A percentile compares a stretch with the other conserved stretches of the same genome.
These are phyloP conservation scores for Kwoniella shivajii DNA, from an alignment of 1,284 basidiomycete genomes.

Conservation along the genomic window DNA sequence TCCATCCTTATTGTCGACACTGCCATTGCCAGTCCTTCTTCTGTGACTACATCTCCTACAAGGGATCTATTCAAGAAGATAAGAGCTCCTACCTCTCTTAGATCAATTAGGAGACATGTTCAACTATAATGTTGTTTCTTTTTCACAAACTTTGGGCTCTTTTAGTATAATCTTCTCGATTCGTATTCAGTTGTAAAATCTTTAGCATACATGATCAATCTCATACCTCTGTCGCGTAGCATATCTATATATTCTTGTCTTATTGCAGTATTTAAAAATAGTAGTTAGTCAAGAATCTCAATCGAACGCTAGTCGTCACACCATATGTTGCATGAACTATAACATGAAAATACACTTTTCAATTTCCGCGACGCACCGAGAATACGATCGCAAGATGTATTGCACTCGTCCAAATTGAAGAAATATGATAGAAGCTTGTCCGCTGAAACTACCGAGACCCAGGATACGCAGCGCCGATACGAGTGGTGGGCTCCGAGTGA, in stretches of 20 bases:
- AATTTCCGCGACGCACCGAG: too few species aligned
- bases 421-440: too few species aligned
- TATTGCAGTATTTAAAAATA: conserved; percentile 1
- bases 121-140: conserved; percentile 6
- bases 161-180: background rate
- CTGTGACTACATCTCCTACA: conserved; percentile 19
- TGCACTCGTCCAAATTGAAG: too few species aligned
- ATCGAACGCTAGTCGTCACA: conserved; percentile 8
- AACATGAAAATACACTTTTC: background rate
- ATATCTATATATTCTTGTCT: background rate
- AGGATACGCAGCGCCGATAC: too few species aligned
- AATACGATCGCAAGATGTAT: too few species aligned
- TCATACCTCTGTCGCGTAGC: too few species aligned
- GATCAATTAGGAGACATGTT: conserved; percentile 19
- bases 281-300: background rate
- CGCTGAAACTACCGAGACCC: too few species aligned
- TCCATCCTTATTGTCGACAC: conserved; percentile 19
- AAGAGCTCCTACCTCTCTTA: conserved; percentile 16
- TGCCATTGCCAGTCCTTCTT: conserved; percentile 2
- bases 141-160: background rate
- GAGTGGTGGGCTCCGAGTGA: too few species aligned
- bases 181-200: conserved; percentile 3
- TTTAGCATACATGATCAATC: background rate
- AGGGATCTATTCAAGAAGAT: conserved; percentile 24
- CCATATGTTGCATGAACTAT: conserved; percentile 15